Conservation (phyloP, 495 filamentous ascomycete species). For the Lindgomyces ingoldianus region DNA sequence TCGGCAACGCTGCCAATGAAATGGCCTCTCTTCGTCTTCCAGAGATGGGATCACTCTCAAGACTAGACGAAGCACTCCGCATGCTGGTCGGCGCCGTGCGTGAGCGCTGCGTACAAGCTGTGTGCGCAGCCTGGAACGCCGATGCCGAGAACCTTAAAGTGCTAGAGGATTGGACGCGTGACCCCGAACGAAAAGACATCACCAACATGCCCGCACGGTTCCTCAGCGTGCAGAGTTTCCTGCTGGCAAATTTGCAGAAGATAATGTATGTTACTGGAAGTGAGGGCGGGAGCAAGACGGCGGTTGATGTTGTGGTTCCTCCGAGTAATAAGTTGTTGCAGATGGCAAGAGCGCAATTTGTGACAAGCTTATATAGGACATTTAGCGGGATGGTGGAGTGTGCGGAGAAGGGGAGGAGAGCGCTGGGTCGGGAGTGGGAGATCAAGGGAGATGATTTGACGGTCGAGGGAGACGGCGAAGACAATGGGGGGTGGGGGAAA, state of each 20-base stretch:
- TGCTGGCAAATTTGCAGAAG: slow-evolving; percentile 84
- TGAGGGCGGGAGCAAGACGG: slow-evolving; percentile 71
- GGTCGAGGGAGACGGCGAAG: slow-evolving; percentile 15
- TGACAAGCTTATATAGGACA: slow-evolving; percentile 86
- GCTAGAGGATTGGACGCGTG: slow-evolving; percentile 87
- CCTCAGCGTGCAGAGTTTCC: slow-evolving; percentile 70
- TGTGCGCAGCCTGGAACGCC: slow-evolving; percentile 81
- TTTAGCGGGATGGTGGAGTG: slow-evolving; percentile 95
- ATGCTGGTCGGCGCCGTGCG: slow-evolving; percentile 72
- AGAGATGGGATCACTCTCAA: slow-evolving; percentile 52
- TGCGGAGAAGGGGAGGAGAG: slow-evolving; percentile 69
- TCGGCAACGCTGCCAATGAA: slow-evolving; percentile 82
- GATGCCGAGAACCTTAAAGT: slow-evolving; percentile 87
- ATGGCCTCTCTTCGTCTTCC: slow-evolving; percentile 72
- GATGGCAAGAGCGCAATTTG: slow-evolving; percentile 83
- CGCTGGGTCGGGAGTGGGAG: slow-evolving; percentile 60
- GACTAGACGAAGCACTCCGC: slow-evolving; percentile 51
- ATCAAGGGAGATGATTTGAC: slow-evolving; percentile 45
- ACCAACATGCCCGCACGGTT: slow-evolving; percentile 89
- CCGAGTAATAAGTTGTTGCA: slow-evolving; percentile 81
- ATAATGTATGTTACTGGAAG: slow-evolving; percentile 76
- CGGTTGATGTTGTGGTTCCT: slow-evolving; percentile 73
- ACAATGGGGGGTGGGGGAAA: slow-evolving; percentile 18
- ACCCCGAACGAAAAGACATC: slow-evolving; percentile 72
- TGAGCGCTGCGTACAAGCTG: slow-evolving; percentile 77